These are phyloP conservation scores for Stephanodiscus triporus DNA, from an alignment of 108 stramenopile species.

Conservation along the genomic window DNA sequence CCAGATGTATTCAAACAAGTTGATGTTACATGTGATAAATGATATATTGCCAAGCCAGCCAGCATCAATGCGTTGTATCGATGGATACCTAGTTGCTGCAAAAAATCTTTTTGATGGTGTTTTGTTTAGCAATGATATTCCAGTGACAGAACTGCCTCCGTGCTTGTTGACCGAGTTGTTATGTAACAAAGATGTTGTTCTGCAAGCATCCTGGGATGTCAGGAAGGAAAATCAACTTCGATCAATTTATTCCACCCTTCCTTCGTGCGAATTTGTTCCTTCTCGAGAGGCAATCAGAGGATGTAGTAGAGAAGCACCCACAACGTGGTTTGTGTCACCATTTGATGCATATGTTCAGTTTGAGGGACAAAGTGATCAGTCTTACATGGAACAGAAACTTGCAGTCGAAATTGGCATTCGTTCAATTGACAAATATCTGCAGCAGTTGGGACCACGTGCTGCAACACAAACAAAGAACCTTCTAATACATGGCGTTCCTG, in stretches of 20 bases:
- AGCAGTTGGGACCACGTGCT: conserved; percentile 1
- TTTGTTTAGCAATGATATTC: no score
- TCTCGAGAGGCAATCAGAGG: not conserved
- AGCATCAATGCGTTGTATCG: no score
- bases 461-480: not conserved
- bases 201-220: not conserved
- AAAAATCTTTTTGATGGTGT: no score
- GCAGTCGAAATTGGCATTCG: not conserved
- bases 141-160: no score
- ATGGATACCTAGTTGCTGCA: no score
- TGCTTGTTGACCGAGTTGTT: no score
- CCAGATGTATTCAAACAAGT: no score
- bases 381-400: not conserved
- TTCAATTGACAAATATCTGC: not conserved
- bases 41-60: no score
- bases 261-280: not conserved
- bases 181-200: no score
- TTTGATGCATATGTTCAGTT: conserved; percentile 1
- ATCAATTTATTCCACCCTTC: not conserved
- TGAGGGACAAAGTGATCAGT: not conserved
- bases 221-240: not conserved
- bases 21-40: no score
- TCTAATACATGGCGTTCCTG: not conserved
- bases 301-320: not conserved
- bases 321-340: not conserved